phyloP scores from a whole-genome alignment of 768 basidiomycete genomes.

The Auricularia auricula-judae region DNA sequence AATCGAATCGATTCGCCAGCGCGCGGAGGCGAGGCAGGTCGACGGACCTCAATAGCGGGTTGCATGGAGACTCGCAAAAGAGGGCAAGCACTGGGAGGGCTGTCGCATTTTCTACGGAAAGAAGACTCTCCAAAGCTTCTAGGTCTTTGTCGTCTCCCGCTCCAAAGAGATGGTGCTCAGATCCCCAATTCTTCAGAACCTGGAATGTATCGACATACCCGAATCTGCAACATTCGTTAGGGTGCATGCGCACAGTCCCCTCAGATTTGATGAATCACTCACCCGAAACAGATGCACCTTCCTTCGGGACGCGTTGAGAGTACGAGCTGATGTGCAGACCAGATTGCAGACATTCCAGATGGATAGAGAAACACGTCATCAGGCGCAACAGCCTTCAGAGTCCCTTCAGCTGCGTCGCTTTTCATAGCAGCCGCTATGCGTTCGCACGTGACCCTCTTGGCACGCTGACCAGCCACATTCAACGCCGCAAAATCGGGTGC shows the following conservation, averaged over 20 bases:
- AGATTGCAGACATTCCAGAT: conserved; percentile 44
- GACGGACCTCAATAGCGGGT: conserved; percentile 38
- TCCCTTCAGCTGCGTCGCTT: neutral
- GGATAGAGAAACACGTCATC: conserved; percentile 41
- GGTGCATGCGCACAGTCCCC: no score
- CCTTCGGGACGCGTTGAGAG: conserved; percentile 19
- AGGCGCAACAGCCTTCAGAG: neutral
- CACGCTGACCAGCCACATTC: neutral
- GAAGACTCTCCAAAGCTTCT: conserved; percentile 22
- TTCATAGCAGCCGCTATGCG: conserved; percentile 1
- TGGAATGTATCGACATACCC: conserved; percentile 43
- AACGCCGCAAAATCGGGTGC: no score
- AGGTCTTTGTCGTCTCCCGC: conserved; percentile 28
- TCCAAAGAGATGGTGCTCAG: conserved; percentile 37
- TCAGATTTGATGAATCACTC: conserved; percentile 12
- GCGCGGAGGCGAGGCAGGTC: conserved; percentile 29
- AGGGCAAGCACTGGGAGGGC: conserved; percentile 30
- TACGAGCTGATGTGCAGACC: conserved; percentile 34
- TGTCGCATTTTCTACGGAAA: conserved; percentile 11
- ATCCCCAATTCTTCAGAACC: conserved; percentile 40
- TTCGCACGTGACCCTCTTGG: neutral
- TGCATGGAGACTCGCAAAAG: conserved; percentile 43
- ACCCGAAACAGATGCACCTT: conserved; percentile 39
- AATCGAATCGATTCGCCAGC: conserved; percentile 36
- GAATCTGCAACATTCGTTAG: conserved; percentile 22